A percentile compares a stretch with the other conserved stretches of the same genome.
These are phyloP conservation scores for Phytophthora citricola DNA, from an alignment of 352 stramenopile genomes.

Conservation along the genomic window DNA sequence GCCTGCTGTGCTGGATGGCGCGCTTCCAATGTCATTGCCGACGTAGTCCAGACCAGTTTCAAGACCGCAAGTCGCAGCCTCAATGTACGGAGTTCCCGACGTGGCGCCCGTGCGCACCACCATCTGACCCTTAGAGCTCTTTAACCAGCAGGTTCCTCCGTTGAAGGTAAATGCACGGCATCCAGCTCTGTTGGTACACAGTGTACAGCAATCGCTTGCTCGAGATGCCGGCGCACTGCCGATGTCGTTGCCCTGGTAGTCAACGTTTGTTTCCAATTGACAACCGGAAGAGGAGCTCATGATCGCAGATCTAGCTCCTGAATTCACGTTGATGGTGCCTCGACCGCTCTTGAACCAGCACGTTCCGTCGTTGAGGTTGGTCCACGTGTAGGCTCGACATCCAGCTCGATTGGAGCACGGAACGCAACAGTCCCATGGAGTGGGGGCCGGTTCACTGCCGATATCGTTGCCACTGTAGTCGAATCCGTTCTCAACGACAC, in stretches of 20 bases:
- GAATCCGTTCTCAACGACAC: constrained; percentile 32
- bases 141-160: constrained; percentile 41
- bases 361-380: constrained; percentile 45
- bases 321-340: constrained; percentile 24
- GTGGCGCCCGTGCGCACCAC: constrained; percentile 19
- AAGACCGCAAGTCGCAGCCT: constrained; percentile 27
- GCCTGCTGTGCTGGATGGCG: constrained; percentile 2
- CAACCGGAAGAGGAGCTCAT: constrained; percentile 6
- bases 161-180: constrained; percentile 49
- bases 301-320: constrained; percentile 27
- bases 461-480: constrained; percentile 48
- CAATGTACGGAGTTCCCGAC: constrained; percentile 19
- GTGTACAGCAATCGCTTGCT: constrained; percentile 23
- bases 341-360: constrained; percentile 40
- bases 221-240: constrained; percentile 13
- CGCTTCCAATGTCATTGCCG: constrained; percentile 42
- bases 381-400: constrained; percentile 62
- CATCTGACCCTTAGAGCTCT: constrained; percentile 35
- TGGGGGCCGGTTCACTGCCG: constrained; percentile 13
- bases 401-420: constrained; percentile 14
- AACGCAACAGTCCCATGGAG: constrained; percentile 31
- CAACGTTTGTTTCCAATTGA: constrained; percentile 17
- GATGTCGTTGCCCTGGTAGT: constrained; percentile 33
- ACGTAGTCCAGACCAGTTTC: constrained; percentile 34
- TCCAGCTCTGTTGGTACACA: constrained; percentile 13